Percentiles rank a stretch among this genome's conserved stretches.
phyloP scores from a whole-genome alignment of 768 basidiomycete genomes.

The Chiua virens region DNA sequence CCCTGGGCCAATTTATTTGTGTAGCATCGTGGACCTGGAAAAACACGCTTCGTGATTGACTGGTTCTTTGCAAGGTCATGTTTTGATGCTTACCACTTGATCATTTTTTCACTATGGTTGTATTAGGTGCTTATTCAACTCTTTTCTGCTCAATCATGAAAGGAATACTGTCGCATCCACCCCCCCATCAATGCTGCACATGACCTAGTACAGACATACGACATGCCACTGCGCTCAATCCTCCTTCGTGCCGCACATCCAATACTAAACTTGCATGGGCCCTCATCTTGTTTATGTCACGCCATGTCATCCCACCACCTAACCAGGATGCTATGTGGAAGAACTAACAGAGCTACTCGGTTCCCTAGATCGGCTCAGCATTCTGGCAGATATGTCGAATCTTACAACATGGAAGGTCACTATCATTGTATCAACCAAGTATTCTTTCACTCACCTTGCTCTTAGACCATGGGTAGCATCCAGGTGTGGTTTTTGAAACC shows the following conservation, averaged over 20 bases:
- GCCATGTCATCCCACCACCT: constrained; percentile 57
- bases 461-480: constrained; percentile 50
- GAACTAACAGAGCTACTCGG: constrained; percentile 48
- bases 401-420: constrained; percentile 66
- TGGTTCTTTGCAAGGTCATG: constrained; percentile 58
- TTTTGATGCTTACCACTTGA: not conserved
- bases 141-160: constrained; percentile 23
- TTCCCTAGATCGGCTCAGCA: constrained; percentile 53
- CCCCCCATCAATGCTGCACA: constrained; percentile 20
- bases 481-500: constrained; percentile 46
- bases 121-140: constrained; percentile 27
- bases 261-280: constrained; percentile 66
- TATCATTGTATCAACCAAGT: not conserved
- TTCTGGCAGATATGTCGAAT: constrained; percentile 43
- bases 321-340: constrained; percentile 52
- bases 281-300: constrained; percentile 66
- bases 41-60: constrained; percentile 49
- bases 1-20: constrained; percentile 5
- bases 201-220: constrained; percentile 12
- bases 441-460: not conserved
- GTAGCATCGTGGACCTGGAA: constrained; percentile 50
- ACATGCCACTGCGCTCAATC: constrained; percentile 40
- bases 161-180: constrained; percentile 23
- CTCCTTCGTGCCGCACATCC: constrained; percentile 55
- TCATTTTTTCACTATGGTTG: constrained; percentile 2